Percentiles rank a stretch among this genome's conserved stretches.
Conservation (phyloP, 495 filamentous ascomycete species). For the Parmelia sp. region DNA sequence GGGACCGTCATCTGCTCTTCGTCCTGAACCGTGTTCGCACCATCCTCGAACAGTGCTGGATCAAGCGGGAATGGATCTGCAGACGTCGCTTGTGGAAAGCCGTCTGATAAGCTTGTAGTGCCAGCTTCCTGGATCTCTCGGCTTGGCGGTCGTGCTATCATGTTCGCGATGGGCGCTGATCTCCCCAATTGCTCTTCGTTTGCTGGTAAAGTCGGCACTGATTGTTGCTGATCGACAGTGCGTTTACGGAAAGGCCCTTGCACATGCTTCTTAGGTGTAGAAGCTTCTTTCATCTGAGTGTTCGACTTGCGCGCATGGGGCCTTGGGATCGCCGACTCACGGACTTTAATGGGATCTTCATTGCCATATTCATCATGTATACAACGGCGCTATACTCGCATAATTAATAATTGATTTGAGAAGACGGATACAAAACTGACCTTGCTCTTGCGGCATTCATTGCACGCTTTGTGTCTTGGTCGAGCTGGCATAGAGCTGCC, state of each 20-base stretch:
- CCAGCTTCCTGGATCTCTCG: neutral
- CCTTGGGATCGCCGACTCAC: conserved; percentile 53
- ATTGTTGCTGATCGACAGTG: neutral
- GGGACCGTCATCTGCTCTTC: neutral
- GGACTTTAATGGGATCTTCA: conserved; percentile 56
- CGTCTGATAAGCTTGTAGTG: neutral
- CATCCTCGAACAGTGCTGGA: conserved; percentile 14
- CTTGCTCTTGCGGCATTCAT: conserved; percentile 64
- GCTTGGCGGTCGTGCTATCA: conserved; percentile 18
- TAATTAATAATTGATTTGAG: conserved; percentile 22
- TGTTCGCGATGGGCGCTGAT: conserved; percentile 19
- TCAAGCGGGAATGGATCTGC: conserved; percentile 8
- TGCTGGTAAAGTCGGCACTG: neutral
- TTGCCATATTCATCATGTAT: conserved; percentile 61
- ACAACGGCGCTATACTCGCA: conserved; percentile 50
- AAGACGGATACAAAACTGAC: conserved; percentile 33
- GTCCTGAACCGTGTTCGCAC: neutral
- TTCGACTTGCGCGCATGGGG: conserved; percentile 35
- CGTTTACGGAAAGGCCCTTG: neutral
- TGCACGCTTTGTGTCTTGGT: conserved; percentile 57
- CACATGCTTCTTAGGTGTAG: conserved; percentile 2
- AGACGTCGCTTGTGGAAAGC: neutral
- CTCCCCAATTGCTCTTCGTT: neutral
- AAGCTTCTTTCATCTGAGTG: conserved; percentile 1
- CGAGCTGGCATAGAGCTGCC: conserved; percentile 25